These are phyloP conservation scores for Solanum bukasovii DNA, from an alignment of 257 asterid species.

Conservation along the genomic window DNA sequence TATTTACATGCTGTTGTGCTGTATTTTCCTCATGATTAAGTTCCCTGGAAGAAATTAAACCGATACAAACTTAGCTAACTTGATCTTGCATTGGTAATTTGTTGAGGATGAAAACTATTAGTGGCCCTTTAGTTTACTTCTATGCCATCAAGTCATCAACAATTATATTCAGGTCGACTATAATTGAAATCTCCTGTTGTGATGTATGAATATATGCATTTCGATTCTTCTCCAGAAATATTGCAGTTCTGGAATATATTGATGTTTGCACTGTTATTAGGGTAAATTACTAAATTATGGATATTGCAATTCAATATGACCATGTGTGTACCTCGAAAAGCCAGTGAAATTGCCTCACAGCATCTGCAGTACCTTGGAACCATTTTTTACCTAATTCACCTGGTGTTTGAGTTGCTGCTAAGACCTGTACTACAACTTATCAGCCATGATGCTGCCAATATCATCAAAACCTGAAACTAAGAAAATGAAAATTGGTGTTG, in stretches of 20 bases:
- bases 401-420: slow-evolving; percentile 97
- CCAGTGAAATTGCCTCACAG: slow-evolving; percentile 95
- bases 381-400: slow-evolving; percentile 83
- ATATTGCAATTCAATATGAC: neutral
- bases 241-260: neutral
- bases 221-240: neutral
- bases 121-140: neutral
- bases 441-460: neutral
- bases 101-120: neutral
- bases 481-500: neutral
- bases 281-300: neutral
- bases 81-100: neutral
- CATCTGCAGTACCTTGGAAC: slow-evolving; percentile 99
- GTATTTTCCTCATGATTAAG: neutral
- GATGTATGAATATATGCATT: neutral
- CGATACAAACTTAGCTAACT: neutral
- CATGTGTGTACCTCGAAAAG: slow-evolving; percentile 68
- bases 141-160: neutral
- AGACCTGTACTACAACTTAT: slow-evolving; percentile 36
- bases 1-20: neutral
- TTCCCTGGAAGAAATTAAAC: neutral
- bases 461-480: neutral
- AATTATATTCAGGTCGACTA: neutral
- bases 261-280: neutral
- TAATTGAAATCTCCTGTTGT: neutral